Evolutionary conservation across 2,329 filamentous ascomycete species (phyloP).

Genomic region (Colletotrichum magnum): DNA sequence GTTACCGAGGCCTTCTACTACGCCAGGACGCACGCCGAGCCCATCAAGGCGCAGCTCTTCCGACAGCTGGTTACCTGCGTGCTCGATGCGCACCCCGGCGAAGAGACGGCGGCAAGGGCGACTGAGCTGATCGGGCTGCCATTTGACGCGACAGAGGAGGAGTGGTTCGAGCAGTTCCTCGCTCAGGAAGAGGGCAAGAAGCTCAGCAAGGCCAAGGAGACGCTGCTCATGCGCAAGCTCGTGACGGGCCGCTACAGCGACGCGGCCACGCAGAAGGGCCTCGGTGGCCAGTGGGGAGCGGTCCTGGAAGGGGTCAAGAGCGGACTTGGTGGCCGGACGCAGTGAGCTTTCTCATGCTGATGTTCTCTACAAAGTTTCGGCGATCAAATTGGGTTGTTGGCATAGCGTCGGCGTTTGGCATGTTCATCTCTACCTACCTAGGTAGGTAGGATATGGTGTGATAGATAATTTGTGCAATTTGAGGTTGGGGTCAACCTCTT

Average conservation of each 20-base stretch:
- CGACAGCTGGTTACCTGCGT: slow-evolving; percentile 74
- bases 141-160: slow-evolving; percentile 78
- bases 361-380: too few relatives aligned
- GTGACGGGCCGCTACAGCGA: slow-evolving; percentile 73
- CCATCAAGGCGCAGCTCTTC: slow-evolving; percentile 75
- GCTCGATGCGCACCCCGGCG: slow-evolving; percentile 57
- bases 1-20: slow-evolving; percentile 83
- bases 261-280: slow-evolving; percentile 58
- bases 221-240: slow-evolving; percentile 80
- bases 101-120: slow-evolving; percentile 67
- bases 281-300: slow-evolving; percentile 62
- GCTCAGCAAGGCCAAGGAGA: slow-evolving; percentile 78
- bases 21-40: slow-evolving; percentile 74
- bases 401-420: slow-evolving; percentile 42
- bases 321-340: slow-evolving; percentile 49
- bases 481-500: too few relatives aligned
- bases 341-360: slow-evolving; percentile 3
- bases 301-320: slow-evolving; percentile 67
- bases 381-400: slow-evolving; percentile 3
- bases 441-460: too few relatives aligned
- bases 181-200: slow-evolving; percentile 74
- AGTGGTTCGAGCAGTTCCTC: slow-evolving; percentile 80
- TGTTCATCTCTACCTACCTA: slow-evolving; percentile 1
- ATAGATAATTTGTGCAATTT: too few relatives aligned
- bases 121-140: slow-evolving; percentile 81